A percentile compares a stretch with the other conserved stretches of the same genome.
Conservation (phyloP, 495 filamentous ascomycete species). For the Neurospora terricola region DNA sequence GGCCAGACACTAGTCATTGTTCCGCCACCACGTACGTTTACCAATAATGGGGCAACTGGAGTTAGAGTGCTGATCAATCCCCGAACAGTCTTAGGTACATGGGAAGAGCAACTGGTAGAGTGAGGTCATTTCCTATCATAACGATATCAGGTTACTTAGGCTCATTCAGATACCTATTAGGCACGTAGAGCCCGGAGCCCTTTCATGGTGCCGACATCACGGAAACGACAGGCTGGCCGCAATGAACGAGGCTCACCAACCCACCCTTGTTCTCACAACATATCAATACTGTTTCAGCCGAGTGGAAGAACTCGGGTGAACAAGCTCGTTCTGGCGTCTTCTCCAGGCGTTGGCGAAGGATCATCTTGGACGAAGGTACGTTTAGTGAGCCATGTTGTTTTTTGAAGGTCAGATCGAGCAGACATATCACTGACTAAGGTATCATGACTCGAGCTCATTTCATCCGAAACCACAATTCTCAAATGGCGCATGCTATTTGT, state of each 20-base stretch:
- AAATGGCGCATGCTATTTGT: slow-evolving; percentile 25
- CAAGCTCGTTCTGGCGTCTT: slow-evolving; percentile 13
- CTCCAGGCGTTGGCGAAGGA: slow-evolving; percentile 24
- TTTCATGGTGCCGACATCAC: slow-evolving; percentile 24
- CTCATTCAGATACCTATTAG: slow-evolving; percentile 1
- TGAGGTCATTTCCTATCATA: background rate
- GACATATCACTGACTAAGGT: slow-evolving; percentile 23
- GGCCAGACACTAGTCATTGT: slow-evolving; percentile 19
- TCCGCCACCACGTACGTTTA: slow-evolving; percentile 25
- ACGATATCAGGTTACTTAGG: background rate
- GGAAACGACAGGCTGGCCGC: slow-evolving; percentile 15
- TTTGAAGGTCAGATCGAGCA: slow-evolving; percentile 9
- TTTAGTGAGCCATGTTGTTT: background rate
- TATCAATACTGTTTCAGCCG: slow-evolving; percentile 31
- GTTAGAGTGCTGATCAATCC: background rate
- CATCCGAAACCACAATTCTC: slow-evolving; percentile 28
- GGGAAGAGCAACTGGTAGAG: slow-evolving; percentile 25
- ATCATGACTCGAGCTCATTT: background rate
- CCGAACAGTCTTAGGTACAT: slow-evolving; percentile 22
- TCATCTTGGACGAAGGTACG: slow-evolving; percentile 41
- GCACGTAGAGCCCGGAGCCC: slow-evolving; percentile 15
- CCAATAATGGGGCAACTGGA: background rate
- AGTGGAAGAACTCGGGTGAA: slow-evolving; percentile 15
- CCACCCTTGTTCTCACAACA: slow-evolving; percentile 27
- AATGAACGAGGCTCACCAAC: slow-evolving; percentile 1